Percentiles rank a stretch among this genome's conserved stretches.
Conservation (phyloP, 106 monocot species). For the Dactylorhiza incarnata region DNA sequence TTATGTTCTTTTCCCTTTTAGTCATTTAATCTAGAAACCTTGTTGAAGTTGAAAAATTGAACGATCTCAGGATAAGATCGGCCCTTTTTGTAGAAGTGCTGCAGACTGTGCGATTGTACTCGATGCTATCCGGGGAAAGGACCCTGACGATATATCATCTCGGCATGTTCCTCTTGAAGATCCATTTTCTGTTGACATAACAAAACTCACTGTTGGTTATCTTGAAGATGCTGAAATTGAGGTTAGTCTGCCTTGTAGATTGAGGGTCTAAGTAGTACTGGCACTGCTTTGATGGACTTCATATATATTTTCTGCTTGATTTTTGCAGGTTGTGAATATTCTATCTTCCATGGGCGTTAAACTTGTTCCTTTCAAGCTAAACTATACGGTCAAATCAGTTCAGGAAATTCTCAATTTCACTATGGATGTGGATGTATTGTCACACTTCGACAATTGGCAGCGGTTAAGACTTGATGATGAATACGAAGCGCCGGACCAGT, state of each 20-base stretch:
- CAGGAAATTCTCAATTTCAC: slow-evolving; percentile 83
- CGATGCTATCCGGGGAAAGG: slow-evolving; percentile 71
- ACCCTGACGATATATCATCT: slow-evolving; percentile 76
- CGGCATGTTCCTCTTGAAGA: slow-evolving; percentile 54
- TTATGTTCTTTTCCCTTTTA: neutral
- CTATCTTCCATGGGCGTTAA: slow-evolving; percentile 68
- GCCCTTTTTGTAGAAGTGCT: slow-evolving; percentile 89
- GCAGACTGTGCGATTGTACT: slow-evolving; percentile 73
- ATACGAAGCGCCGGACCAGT: slow-evolving; percentile 93
- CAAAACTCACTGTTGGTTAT: slow-evolving; percentile 77
- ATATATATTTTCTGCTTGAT: neutral
- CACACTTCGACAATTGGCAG: slow-evolving; percentile 92
- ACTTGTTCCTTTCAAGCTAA: slow-evolving; percentile 75
- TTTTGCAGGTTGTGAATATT: slow-evolving; percentile 54
- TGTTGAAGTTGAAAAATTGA: slow-evolving; percentile 2
- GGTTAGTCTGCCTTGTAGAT: slow-evolving; percentile 21
- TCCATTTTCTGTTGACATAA: slow-evolving; percentile 84
- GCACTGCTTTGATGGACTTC: neutral
- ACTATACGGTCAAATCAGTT: slow-evolving; percentile 62
- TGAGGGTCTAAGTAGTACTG: neutral
- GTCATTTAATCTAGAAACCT: neutral
- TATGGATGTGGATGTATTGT: slow-evolving; percentile 92
- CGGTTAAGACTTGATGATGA: slow-evolving; percentile 44
- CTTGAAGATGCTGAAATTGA: slow-evolving; percentile 87
- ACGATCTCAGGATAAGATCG: slow-evolving; percentile 80